Conservation (phyloP, 768 basidiomycete species). For the Rhodotorula taiwanensis region DNA sequence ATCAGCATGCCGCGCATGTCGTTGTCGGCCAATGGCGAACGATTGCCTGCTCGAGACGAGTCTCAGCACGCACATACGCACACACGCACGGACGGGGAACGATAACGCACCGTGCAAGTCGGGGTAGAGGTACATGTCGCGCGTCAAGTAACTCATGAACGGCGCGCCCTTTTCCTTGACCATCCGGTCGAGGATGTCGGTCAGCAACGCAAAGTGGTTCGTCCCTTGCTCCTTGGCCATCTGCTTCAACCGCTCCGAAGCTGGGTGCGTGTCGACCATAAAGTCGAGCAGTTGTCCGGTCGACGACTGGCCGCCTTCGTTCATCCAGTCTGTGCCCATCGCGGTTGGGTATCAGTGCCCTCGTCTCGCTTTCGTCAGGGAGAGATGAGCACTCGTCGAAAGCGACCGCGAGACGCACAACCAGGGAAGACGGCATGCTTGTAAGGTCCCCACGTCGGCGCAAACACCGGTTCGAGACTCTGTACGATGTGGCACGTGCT, state of each 20-base stretch:
- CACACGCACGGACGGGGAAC: not conserved
- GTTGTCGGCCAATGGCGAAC: slow-evolving; percentile 93
- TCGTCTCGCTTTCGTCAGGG: no score
- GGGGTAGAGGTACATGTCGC: slow-evolving; percentile 82
- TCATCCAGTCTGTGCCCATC: slow-evolving; percentile 79
- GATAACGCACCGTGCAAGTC: slow-evolving; percentile 70
- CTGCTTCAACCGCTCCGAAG: slow-evolving; percentile 64
- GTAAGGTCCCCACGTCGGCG: slow-evolving; percentile 63
- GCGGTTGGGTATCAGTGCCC: no score
- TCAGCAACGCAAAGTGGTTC: slow-evolving; percentile 54
- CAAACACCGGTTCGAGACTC: slow-evolving; percentile 76
- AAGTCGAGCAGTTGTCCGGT: slow-evolving; percentile 99
- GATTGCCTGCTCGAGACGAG: slow-evolving; percentile 59
- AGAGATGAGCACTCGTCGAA: not conserved
- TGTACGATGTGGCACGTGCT: slow-evolving; percentile 94
- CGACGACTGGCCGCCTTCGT: slow-evolving; percentile 96
- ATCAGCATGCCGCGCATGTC: slow-evolving; percentile 86
- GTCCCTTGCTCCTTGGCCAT: slow-evolving; percentile 53
- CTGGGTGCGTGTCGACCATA: slow-evolving; percentile 83
- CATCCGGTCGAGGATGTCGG: slow-evolving; percentile 58
- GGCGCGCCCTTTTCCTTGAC: slow-evolving; percentile 37
- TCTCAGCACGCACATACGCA: no score
- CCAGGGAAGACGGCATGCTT: slow-evolving; percentile 82
- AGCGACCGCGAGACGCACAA: slow-evolving; percentile 47
- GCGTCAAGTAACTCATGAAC: slow-evolving; percentile 73